Conservation (phyloP, 176 grass and related monocot genomes). For the Microstegium vimineum region DNA sequence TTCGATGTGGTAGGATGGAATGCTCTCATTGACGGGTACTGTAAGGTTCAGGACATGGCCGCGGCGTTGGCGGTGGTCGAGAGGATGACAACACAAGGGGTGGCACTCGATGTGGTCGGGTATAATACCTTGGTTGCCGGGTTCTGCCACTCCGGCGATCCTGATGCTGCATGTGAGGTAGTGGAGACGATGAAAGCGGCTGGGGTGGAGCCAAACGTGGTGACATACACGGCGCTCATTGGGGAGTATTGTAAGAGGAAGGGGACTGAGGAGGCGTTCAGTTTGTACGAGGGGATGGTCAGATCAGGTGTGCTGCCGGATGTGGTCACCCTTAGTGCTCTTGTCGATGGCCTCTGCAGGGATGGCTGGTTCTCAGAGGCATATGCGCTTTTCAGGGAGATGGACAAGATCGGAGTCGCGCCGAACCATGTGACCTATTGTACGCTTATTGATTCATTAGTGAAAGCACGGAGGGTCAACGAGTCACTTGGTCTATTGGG, state of each 20-base stretch:
- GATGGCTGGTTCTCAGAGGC: slow-evolving; percentile 52
- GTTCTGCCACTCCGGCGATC: slow-evolving; percentile 43
- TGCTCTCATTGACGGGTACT: slow-evolving; percentile 62
- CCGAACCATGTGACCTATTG: slow-evolving; percentile 84
- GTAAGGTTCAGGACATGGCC: slow-evolving; percentile 35
- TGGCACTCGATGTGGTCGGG: slow-evolving; percentile 55
- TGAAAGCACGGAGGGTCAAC: slow-evolving; percentile 28
- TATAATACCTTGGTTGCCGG: slow-evolving; percentile 68
- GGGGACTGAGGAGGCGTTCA: slow-evolving; percentile 45
- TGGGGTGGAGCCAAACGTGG: slow-evolving; percentile 48
- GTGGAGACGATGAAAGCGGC: slow-evolving; percentile 36
- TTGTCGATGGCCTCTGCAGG: slow-evolving; percentile 60
- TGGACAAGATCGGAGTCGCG: slow-evolving; percentile 58
- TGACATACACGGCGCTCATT: slow-evolving; percentile 59
- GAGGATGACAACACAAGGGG: slow-evolving; percentile 47
- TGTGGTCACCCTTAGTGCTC: slow-evolving; percentile 53
- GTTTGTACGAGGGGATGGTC: slow-evolving; percentile 75
- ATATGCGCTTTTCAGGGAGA: slow-evolving; percentile 69
- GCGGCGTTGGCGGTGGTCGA: slow-evolving; percentile 19
- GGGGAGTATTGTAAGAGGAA: slow-evolving; percentile 51
- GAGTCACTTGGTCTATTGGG: slow-evolving; percentile 43
- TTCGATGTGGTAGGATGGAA: slow-evolving; percentile 66
- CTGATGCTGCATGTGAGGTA: slow-evolving; percentile 32
- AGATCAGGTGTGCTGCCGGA: slow-evolving; percentile 52
- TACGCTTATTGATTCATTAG: slow-evolving; percentile 64